These are phyloP conservation scores for Clathrospora elynae DNA, from an alignment of 2,329 filamentous ascomycete genomes.

Conservation along the genomic window DNA sequence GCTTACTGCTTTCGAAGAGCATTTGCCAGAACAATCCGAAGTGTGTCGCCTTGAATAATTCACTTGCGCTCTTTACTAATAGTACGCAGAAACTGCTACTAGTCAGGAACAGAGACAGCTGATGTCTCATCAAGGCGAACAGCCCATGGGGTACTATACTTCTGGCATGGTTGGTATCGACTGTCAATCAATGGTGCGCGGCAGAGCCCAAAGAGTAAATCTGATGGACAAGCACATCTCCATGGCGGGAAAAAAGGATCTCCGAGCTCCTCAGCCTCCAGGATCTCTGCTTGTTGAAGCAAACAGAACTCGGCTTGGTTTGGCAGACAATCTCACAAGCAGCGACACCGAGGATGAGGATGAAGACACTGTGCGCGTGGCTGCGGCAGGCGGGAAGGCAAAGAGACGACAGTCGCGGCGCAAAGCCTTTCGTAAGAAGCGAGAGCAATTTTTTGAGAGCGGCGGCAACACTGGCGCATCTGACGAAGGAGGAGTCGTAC, in stretches of 20 bases:
- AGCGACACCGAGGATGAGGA: background rate
- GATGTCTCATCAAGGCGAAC: background rate
- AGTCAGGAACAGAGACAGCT: background rate
- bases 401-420: conserved; percentile 4
- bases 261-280: conserved; percentile 3
- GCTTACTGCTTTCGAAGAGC: conserved; percentile 12
- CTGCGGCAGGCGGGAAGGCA: conserved; percentile 4
- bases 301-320: too few relatives aligned
- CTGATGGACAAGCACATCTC: conserved; percentile 5
- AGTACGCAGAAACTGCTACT: background rate
- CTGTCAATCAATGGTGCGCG: conserved; percentile 1
- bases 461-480: too few relatives aligned
- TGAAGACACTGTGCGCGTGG: background rate
- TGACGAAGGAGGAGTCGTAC: background rate
- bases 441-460: conserved; percentile 4
- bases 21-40: conserved; percentile 4
- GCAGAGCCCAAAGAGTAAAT: background rate
- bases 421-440: conserved; percentile 2
- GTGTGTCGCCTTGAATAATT: background rate
- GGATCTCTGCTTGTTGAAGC: conserved; percentile 4
- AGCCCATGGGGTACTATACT: conserved; percentile 1
- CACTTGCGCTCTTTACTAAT: background rate
- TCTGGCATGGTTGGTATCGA: conserved; percentile 1
- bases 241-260: conserved; percentile 8
- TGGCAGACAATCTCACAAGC: background rate